Evolutionary conservation across 768 basidiomycete species (phyloP).

Genomic region (Cystoderma amianthinum): DNA sequence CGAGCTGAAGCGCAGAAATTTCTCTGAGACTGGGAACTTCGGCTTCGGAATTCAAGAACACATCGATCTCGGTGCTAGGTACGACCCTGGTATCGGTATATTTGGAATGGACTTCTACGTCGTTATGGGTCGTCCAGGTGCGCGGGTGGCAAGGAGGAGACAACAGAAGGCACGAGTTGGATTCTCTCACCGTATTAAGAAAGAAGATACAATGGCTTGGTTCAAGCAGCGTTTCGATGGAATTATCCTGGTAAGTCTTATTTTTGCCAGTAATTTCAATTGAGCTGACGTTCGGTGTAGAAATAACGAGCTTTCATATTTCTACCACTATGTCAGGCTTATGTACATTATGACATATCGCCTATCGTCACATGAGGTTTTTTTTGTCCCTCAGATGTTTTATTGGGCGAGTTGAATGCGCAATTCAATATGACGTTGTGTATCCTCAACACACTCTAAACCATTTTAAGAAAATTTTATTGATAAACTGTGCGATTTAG

Average conservation of each 20-base stretch:
- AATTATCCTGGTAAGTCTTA: conserved; percentile 76
- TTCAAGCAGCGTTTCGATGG: conserved; percentile 99
- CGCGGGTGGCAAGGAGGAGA: conserved; percentile 86
- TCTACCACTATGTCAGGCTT: conserved; percentile 18
- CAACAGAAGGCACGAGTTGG: conserved; percentile 85
- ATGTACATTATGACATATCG: conserved; percentile 10
- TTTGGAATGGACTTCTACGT: conserved; percentile 99
- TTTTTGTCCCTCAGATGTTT: too few species aligned
- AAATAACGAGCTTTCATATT: conserved; percentile 13
- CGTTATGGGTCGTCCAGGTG: conserved; percentile 95
- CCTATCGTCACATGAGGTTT: too few species aligned
- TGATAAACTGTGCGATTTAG: too few species aligned
- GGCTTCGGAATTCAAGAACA: conserved; percentile 99
- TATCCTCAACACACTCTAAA: too few species aligned
- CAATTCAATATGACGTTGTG: too few species aligned
- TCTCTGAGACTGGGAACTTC: conserved; percentile 98
- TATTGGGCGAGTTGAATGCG: too few species aligned
- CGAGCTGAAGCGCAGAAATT: conserved; percentile 95
- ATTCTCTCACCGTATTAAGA: conserved; percentile 84
- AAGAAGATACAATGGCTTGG: conserved; percentile 96
- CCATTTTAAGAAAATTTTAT: too few species aligned
- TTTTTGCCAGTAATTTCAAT: too few species aligned
- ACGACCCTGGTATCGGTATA: conserved; percentile 98
- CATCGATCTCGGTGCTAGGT: conserved; percentile 97
- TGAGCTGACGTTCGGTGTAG: conserved; percentile 4